Evolutionary conservation across 192 early-diverging fungal genomes (phyloP), one percentile per base, ranked within the genome.

Genomic region (Podila verticillata): DNA sequence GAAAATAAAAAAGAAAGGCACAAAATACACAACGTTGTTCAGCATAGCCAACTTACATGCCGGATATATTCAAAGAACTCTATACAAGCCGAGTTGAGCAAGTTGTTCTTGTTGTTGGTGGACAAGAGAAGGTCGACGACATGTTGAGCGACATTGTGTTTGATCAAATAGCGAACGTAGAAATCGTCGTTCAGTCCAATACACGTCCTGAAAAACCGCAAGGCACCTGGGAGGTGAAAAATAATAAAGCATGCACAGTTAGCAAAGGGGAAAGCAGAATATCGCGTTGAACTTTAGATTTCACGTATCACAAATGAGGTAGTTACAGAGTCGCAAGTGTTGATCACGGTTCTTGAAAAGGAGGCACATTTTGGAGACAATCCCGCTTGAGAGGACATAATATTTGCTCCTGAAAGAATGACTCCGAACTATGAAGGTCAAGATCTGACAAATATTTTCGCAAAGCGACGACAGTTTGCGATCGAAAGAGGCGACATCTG

Each of bases 1-100:
- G n/a, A n/a, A n/a, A n/a, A n/a, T n/a, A n/a, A n/a, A n/a, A n/a
- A n/a, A n/a, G n/a, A n/a, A n/a, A n/a, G n/a, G n/a, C n/a, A n/a
- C n/a, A n/a, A n/a, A n/a, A n/a, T n/a, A n/a, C n/a, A n/a, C n/a
- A n/a, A n/a, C n/a, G n/a, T n/a, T n/a, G n/a, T n/a, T n/a, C n/a
- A n/a, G n/a, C n/a, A n/a, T n/a, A n/a, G n/a, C n/a, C n/a, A 28
- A 72, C 67, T 59, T 84, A 93, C 92, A 57, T 79, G 86, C 22
- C 90, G 85, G 63, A 98, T 91, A 82, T 89, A 93, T 28, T 92
- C 93, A 70, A 98, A 92, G 48, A 98, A 83, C 63, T 97, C 96
- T 39, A 97, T 86, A 72, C 94, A 97, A 2, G 97, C 93, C 7
- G 96, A 97, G 64, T 96, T 94, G 20, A 96, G 68, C 31, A 97